Evolutionary conservation across 2,329 filamentous ascomycete genomes (phyloP), one percentile per base, ranked within the genome.

Genomic region (Thielaviopsis musarum): DNA sequence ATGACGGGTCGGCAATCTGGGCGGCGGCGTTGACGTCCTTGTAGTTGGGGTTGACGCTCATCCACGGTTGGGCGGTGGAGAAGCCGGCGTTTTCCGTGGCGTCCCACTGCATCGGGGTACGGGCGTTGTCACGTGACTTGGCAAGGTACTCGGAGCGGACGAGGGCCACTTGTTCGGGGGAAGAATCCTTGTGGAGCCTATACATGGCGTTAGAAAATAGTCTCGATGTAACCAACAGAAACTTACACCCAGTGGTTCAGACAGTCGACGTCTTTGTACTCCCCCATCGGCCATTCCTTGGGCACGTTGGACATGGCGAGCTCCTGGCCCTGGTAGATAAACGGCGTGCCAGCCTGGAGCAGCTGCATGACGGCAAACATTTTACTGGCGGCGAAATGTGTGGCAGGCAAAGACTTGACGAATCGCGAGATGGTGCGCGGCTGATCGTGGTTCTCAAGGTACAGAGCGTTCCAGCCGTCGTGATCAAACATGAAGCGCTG

Each of bases 21-120:
- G 71, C 65, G 1, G 74, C 76, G 28, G 81, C 84, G 66, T 90
- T 90, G 70, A 84, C 73, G n/a, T 72, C 68, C 1, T 67, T 67
- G 67, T 82, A 83, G 66, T 82, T 77, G 59, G 83, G 78, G 66
- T 87, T 83, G 48, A 82, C 77, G 15, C 78, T 76, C 79, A 89
- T 88, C 86, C 86, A 90, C 2, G 85, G 83, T 58, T 73, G 74
- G 3, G 67, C 68, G 1, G 72, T 72, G 0, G 83, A 82, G 71
- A 89, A 90, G 12, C 86, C 85, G 0, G 74, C 84, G 62, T 88
- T 77, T 0, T 71, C 66, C 1, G 70, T 72, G n/a, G 69, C 66
- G 62, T 81, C 75, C 85, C 86, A 90, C 66, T 88, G 84, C 69
- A 90, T 83, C 0, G 85, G 85, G 0, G 83, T 82, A 53, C 86